A percentile compares a stretch with the other conserved stretches of the same genome.
Evolutionary conservation across 352 stramenopile species (phyloP).

Genomic region (Globisporangium ultimum): DNA sequence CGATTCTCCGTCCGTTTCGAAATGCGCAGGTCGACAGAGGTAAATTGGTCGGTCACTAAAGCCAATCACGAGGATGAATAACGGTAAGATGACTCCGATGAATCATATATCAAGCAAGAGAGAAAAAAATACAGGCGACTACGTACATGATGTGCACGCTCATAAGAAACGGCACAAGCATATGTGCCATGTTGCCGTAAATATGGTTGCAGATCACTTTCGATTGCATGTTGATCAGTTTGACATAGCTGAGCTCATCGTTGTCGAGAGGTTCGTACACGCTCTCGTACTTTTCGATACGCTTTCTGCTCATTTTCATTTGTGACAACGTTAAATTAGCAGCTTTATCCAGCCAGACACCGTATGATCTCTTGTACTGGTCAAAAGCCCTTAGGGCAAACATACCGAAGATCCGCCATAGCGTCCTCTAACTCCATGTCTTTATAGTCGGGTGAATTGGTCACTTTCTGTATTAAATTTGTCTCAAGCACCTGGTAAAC

Average conservation of each 20-base stretch:
- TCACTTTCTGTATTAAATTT: conserved; percentile 50
- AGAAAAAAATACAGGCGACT: too few relatives aligned
- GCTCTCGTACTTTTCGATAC: conserved; percentile 67
- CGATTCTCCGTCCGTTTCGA: conserved; percentile 24
- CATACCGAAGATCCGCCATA: conserved; percentile 49
- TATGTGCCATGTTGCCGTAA: conserved; percentile 43
- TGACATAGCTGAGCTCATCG: conserved; percentile 72
- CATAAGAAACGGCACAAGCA: conserved; percentile 50
- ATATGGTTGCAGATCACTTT: conserved; percentile 56
- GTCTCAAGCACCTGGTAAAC: conserved; percentile 36
- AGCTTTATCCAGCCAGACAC: too few relatives aligned
- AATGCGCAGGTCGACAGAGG: conserved; percentile 36
- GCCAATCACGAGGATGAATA: too few relatives aligned
- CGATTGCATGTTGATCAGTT: conserved; percentile 65
- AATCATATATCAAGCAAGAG: too few relatives aligned
- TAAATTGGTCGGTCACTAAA: conserved; percentile 35
- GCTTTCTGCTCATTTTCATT: conserved; percentile 18
- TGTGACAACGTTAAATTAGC: too few relatives aligned
- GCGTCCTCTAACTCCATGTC: conserved; percentile 40
- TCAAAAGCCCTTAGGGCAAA: neutral
- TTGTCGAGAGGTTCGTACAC: conserved; percentile 63
- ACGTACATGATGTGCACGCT: conserved; percentile 45
- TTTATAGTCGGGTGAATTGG: conserved; percentile 59
- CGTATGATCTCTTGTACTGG: too few relatives aligned
- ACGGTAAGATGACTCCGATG: too few relatives aligned